These are phyloP conservation scores for Annulohypoxylon nitens DNA, from an alignment of 495 filamentous ascomycete species.

Conservation along the genomic window DNA sequence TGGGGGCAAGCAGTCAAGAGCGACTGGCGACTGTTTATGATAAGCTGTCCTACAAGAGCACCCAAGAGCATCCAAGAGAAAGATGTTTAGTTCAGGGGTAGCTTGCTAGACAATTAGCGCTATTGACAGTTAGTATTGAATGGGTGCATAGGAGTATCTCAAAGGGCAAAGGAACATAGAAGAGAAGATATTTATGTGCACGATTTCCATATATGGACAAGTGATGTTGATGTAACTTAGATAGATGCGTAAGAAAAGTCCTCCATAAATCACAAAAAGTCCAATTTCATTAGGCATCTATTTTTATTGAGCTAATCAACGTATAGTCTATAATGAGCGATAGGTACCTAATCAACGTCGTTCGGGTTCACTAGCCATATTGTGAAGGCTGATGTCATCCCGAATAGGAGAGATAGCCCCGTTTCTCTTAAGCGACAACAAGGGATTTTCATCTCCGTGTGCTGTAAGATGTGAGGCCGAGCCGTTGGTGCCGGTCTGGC, in stretches of 20 bases:
- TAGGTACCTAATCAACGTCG: slow-evolving; percentile 20
- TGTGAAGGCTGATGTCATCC: slow-evolving; percentile 44
- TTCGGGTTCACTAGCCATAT: slow-evolving; percentile 40
- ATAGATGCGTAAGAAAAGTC: neutral
- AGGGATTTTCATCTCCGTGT: slow-evolving; percentile 19
- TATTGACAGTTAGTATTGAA: neutral
- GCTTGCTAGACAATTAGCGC: neutral
- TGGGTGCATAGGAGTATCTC: neutral
- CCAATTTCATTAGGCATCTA: neutral
- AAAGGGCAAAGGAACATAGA: no score
- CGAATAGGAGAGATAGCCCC: slow-evolving; percentile 30
- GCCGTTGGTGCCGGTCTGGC: slow-evolving; percentile 26
- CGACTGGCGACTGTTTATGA: no score
- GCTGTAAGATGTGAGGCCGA: slow-evolving; percentile 10
- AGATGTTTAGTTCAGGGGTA: no score
- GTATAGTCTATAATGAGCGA: slow-evolving; percentile 3
- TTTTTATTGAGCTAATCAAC: slow-evolving; percentile 14
- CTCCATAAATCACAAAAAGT: neutral
- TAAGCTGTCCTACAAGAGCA: no score
- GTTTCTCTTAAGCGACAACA: slow-evolving; percentile 21
- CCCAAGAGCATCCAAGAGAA: no score
- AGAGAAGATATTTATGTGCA: neutral
- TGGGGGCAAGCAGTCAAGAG: no score
- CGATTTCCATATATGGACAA: neutral
- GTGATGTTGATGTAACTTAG: neutral